Conservation (phyloP, 2,329 filamentous ascomycete genomes). For the Purpureocillium lavendulum region DNA sequence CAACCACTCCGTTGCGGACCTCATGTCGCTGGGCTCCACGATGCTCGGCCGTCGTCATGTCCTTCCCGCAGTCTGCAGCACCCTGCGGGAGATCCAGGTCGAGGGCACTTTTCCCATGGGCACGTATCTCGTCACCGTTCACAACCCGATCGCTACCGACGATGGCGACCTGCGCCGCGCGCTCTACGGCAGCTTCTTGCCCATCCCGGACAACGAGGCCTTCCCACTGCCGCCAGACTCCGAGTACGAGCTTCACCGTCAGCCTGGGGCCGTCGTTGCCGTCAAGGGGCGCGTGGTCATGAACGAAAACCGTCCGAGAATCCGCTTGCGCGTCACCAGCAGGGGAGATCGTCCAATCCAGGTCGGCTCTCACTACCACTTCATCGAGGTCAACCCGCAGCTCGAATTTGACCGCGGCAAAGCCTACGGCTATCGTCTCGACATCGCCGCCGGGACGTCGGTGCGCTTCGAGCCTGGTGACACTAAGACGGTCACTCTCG, state of each 20-base stretch:
- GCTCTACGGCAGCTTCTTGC: slow-evolving; percentile 85
- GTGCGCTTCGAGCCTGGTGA: slow-evolving; percentile 93
- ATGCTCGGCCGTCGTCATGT: slow-evolving; percentile 94
- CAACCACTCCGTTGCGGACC: slow-evolving; percentile 80
- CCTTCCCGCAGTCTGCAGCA: slow-evolving; percentile 69
- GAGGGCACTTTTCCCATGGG: slow-evolving; percentile 89
- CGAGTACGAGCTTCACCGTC: slow-evolving; percentile 58
- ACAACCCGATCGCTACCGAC: slow-evolving; percentile 78
- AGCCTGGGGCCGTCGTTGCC: slow-evolving; percentile 73
- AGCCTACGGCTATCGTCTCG: slow-evolving; percentile 77
- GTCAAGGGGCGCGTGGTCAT: slow-evolving; percentile 60
- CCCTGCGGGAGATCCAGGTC: slow-evolving; percentile 79
- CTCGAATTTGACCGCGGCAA: slow-evolving; percentile 78
- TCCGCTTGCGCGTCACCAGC: slow-evolving; percentile 70
- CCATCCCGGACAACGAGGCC: slow-evolving; percentile 58
- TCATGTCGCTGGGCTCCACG: slow-evolving; percentile 84
- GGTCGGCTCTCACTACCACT: slow-evolving; percentile 92
- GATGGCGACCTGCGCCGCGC: slow-evolving; percentile 82
- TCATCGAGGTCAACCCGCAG: slow-evolving; percentile 87
- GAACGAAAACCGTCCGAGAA: slow-evolving; percentile 66
- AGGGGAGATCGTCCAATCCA: slow-evolving; percentile 86
- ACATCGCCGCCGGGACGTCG: slow-evolving; percentile 86
- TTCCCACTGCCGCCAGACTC: slow-evolving; percentile 59
- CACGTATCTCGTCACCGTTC: slow-evolving; percentile 90
- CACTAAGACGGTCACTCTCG: slow-evolving; percentile 78